Percentiles rank a stretch among this genome's conserved stretches.
phyloP scores from a whole-genome alignment of 768 basidiomycete species.

The Lepiota subincarnata region DNA sequence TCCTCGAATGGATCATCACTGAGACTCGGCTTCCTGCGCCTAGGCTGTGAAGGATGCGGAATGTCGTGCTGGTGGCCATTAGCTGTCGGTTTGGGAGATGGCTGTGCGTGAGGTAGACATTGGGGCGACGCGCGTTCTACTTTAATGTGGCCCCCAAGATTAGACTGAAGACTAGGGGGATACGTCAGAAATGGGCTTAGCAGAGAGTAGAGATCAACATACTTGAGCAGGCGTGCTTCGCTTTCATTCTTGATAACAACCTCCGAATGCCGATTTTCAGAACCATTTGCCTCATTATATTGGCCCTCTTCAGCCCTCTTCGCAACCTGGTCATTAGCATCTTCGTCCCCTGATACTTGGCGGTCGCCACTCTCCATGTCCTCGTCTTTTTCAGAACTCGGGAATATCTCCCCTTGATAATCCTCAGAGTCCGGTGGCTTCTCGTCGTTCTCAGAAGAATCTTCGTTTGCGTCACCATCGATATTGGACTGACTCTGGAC shows the following conservation, averaged over 20 bases:
- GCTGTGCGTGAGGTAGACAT: neutral
- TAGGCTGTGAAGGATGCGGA: neutral
- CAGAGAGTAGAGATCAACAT: no score
- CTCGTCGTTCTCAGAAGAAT: neutral
- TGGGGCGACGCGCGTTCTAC: neutral
- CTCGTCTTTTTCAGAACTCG: neutral
- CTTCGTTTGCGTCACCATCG: neutral
- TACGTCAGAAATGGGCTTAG: no score
- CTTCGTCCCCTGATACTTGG: neutral
- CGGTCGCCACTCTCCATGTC: neutral
- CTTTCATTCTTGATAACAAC: no score
- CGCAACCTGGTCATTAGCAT: neutral
- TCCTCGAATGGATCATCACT: conserved; percentile 7
- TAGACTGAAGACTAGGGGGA: no score
- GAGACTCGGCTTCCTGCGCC: neutral
- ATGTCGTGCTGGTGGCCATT: neutral
- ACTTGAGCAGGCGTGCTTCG: no score
- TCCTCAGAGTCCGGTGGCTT: conserved; percentile 1
- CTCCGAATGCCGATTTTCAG: neutral
- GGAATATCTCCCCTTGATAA: conserved; percentile 10
- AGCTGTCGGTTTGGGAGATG: neutral
- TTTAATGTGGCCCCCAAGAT: neutral
- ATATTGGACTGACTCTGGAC: neutral
- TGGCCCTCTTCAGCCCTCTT: neutral
- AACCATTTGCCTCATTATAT: neutral